phyloP scores from a whole-genome alignment of 768 basidiomycete genomes.

The Cytidiella melzeri region DNA sequence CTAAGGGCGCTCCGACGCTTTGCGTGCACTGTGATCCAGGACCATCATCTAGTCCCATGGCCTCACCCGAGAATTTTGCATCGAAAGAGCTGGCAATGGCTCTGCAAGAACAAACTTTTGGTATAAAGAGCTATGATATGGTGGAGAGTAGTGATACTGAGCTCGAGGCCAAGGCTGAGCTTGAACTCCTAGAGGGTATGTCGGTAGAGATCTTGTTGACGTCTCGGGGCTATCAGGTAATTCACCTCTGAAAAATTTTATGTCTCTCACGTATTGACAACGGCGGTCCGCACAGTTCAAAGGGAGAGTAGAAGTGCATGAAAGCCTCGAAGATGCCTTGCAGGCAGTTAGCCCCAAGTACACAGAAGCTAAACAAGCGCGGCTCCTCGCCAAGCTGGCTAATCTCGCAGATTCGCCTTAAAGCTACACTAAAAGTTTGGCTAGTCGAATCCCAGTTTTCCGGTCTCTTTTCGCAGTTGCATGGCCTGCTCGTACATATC shows the following conservation, averaged over 20 bases:
- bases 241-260: conserved; percentile 7
- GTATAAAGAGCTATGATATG: conserved; percentile 43
- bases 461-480: conserved; percentile 32
- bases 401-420: not conserved
- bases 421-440: no score
- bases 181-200: conserved; percentile 53
- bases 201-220: conserved; percentile 42
- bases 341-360: conserved; percentile 51
- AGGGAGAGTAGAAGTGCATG: conserved; percentile 31
- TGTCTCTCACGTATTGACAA: not conserved
- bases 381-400: not conserved
- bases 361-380: conserved; percentile 23
- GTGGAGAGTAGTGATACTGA: conserved; percentile 23
- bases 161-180: conserved; percentile 45
- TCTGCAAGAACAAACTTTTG: conserved; percentile 54
- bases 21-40: no score
- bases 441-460: conserved; percentile 27
- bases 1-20: no score
- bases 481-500: conserved; percentile 49
- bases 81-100: conserved; percentile 44
- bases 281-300: conserved; percentile 5
- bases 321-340: conserved; percentile 56
- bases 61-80: not conserved
- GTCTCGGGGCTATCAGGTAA: conserved; percentile 51
- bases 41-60: no score